Evolutionary conservation across 2,329 filamentous ascomycete genomes (phyloP).

Genomic region (Ophiocordyceps camponoti-rufipedis): DNA sequence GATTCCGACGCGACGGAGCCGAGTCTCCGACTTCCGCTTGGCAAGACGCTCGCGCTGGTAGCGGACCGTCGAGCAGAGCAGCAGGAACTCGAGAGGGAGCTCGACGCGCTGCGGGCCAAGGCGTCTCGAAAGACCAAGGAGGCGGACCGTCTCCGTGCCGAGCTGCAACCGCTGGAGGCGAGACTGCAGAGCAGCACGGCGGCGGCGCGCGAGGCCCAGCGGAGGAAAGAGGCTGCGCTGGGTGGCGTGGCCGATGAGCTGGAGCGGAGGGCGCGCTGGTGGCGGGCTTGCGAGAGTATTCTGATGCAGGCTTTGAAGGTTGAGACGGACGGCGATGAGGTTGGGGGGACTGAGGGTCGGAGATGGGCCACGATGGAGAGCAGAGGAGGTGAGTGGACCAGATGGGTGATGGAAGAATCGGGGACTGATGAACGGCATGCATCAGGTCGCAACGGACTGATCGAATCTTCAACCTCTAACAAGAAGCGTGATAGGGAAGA

Average conservation of each 20-base stretch:
- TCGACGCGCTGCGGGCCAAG: slow-evolving; percentile 43
- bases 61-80: slow-evolving; percentile 30
- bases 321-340: slow-evolving; percentile 6
- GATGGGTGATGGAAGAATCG: too few species aligned
- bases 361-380: too few species aligned
- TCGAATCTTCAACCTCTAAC: too few species aligned
- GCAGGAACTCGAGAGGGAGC: slow-evolving; percentile 39
- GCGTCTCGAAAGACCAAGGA: slow-evolving; percentile 49
- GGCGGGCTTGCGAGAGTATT: slow-evolving; percentile 46
- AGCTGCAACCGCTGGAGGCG: slow-evolving; percentile 49
- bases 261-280: slow-evolving; percentile 61
- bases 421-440: too few species aligned
- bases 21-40: slow-evolving; percentile 35
- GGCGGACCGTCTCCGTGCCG: slow-evolving; percentile 45
- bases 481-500: too few species aligned
- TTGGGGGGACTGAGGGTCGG: slow-evolving; percentile 8
- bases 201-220: slow-evolving; percentile 52
- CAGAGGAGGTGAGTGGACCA: too few species aligned
- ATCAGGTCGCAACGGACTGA: too few species aligned
- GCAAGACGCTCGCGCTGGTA: slow-evolving; percentile 35
- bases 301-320: slow-evolving; percentile 46
- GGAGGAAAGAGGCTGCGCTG: slow-evolving; percentile 46
- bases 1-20: slow-evolving; percentile 13
- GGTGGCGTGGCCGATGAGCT: slow-evolving; percentile 54
- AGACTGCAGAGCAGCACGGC: slow-evolving; percentile 46